These are phyloP conservation scores for Neotropicomus parvogracilis DNA, from an alignment of 1,284 basidiomycete genomes.

Conservation along the genomic window DNA sequence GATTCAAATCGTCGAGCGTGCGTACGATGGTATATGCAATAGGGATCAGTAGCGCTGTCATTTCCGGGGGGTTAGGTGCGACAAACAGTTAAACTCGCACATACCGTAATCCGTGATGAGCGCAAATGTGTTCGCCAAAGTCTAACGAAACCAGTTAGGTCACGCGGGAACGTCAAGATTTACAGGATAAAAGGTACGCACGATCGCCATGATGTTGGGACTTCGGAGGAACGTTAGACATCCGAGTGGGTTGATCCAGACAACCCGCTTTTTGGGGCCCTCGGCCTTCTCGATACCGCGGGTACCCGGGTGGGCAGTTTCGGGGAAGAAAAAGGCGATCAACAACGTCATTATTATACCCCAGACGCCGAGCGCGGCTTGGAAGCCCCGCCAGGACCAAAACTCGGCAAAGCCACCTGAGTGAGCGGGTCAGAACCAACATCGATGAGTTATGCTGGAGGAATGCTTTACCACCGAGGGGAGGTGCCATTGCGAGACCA, in stretches of 20 bases:
- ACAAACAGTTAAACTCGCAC: constrained; percentile 9
- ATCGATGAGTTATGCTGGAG: neutral
- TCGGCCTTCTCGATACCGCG: constrained; percentile 42
- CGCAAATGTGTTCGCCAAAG: constrained; percentile 37
- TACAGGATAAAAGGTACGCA: constrained; percentile 34
- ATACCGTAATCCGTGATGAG: constrained; percentile 46
- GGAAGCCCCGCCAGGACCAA: constrained; percentile 69
- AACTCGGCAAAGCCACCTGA: constrained; percentile 48
- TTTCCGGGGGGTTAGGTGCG: neutral
- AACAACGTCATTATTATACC: constrained; percentile 45
- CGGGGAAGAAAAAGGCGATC: constrained; percentile 58
- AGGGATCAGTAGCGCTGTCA: constrained; percentile 37
- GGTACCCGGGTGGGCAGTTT: constrained; percentile 59
- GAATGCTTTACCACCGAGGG: constrained; percentile 38
- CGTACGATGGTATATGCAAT: constrained; percentile 34
- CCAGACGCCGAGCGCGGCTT: constrained; percentile 46
- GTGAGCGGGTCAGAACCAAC: constrained; percentile 1
- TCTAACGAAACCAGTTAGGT: constrained; percentile 31
- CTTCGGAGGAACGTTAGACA: constrained; percentile 52
- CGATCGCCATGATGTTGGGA: constrained; percentile 54
- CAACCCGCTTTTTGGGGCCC: constrained; percentile 37
- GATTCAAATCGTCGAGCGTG: neutral
- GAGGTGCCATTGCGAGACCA: constrained; percentile 45
- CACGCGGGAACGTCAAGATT: constrained; percentile 12
- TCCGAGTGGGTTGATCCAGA: constrained; percentile 59